Evolutionary conservation across 768 basidiomycete genomes (phyloP), one percentile per base, ranked within the genome.

Genomic region (Macrolepiota dolichaula): DNA sequence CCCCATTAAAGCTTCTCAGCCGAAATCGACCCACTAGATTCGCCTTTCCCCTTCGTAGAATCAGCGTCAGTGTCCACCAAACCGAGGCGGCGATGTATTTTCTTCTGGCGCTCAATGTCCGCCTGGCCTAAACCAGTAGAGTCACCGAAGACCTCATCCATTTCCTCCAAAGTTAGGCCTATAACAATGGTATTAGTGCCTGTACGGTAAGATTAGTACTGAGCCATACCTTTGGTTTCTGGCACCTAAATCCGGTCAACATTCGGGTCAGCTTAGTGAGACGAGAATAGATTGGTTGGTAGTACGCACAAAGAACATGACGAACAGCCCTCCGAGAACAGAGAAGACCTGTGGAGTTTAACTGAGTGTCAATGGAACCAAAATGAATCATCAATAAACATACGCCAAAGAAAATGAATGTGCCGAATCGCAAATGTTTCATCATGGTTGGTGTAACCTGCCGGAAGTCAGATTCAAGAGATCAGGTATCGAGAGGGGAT

Each of bases 331-430:
- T 52, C 89, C 89, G 49, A 89, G 55, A 69, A 90, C 75, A 0
- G 88, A 88, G 72, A 90, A 85, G 9, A 77, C 76, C 83, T 85
- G 66, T 19, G n/a, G 19, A 37, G 24, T 17, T 7, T 3, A 57
- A 36, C 13, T 46, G 6, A n/a, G 65, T 19, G 55, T 55, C 50
- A 37, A 51, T 61, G 40, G 50, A 40, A 13, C 9, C 4, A 29
- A 12, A 50, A 51, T 22, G 32, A 32, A 59, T 44, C 22, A 40
- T 17, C 32, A 12, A 52, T 35, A 35, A 27, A 71, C 81, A 59
- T 67, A 86, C 84, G 47, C 88, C 88, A 69, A 91, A 91, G 76
- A 91, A 87, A 46, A 92, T 78, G 68, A 91, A 91, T 1, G 89
- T 91, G 11, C 87, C 87, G 68, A 83, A 91, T 22, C 80, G 74